Base-by-base conservation (phyloP, 306 rosid species). In the Purshia tridentata region DNA sequence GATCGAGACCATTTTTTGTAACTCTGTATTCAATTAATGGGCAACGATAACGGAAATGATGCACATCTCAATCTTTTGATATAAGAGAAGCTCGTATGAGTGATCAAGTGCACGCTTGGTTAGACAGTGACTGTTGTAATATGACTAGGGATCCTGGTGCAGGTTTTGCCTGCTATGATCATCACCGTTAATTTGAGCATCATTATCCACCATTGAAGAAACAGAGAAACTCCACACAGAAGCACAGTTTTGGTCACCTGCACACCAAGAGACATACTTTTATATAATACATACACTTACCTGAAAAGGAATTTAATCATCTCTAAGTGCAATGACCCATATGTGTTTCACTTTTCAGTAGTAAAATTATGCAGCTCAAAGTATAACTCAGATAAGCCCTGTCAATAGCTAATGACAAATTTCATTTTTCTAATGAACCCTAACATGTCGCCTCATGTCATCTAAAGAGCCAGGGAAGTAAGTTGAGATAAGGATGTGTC, bases 201-300 rank as follows among this genome's bases (percentile, higher is more conserved):
- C 84, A 49, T 73, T 75, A 29, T 29, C 35, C 35, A 67, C 74
- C 67, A 12, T 46, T 73, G 91, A 79, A 80, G 84, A 91, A 81
- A 47, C 81, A 78, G 76, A 52, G 79, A 94, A 94, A 75, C 90
- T 89, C 97, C 98, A 94, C 45, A 94, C 79, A 6, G 98, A 89
- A 78, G 87, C 89, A 73, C 97, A 89, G 60, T 91, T 91, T 87
- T 91, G 91, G 37, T 80, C 79, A 76, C 83, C 98, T 94, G 70
- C 80, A 85, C 42, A 52, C 75, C 74, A 65, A n/a, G 51, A 63
- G 40, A 70, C 9, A 22, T 9, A 9, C n/a, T 20, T 14, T 48
- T 20, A 49, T 3, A 62, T 41, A 48, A 19, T 62, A 48, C 37
- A 51, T 19, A 47, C 15, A 51, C 19, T 16, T 49, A 14, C 16